These are phyloP conservation scores for Xylariales sp. DNA, from an alignment of 2,329 filamentous ascomycete species.

Conservation along the genomic window DNA sequence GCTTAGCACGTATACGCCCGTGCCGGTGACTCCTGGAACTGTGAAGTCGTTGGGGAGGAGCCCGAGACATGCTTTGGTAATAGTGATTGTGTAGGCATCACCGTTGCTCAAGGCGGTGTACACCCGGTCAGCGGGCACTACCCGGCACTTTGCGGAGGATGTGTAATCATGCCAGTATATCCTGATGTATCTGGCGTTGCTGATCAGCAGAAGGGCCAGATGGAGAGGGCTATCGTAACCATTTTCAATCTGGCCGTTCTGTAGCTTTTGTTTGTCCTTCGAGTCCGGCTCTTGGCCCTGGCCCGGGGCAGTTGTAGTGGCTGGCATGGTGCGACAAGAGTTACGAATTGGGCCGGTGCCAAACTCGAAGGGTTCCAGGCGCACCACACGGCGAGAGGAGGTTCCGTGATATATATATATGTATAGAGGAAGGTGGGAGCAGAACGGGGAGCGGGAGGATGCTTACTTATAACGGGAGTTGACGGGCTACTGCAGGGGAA, in stretches of 20 bases:
- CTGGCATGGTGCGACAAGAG: neutral
- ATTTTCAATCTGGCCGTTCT: neutral
- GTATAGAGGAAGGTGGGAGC: too few relatives aligned
- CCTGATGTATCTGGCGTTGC: conserved; percentile 71
- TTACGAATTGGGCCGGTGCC: neutral
- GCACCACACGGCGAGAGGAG: too few relatives aligned
- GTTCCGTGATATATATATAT: too few relatives aligned
- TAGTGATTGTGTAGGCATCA: conserved; percentile 62
- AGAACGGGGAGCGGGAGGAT: too few relatives aligned
- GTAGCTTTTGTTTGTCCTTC: neutral
- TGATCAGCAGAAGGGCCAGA: neutral
- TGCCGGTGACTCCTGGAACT: conserved; percentile 64
- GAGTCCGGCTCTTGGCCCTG: neutral
- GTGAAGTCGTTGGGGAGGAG: conserved; percentile 75
- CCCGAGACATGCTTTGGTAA: conserved; percentile 73
- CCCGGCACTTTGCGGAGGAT: conserved; percentile 72
- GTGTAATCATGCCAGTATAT: conserved; percentile 84
- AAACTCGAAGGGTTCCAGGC: neutral
- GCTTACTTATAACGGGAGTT: too few relatives aligned
- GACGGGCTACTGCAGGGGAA: too few relatives aligned
- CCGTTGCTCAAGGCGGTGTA: conserved; percentile 59
- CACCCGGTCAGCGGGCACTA: conserved; percentile 73
- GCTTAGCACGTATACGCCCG: conserved; percentile 73
- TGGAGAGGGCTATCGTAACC: neutral
- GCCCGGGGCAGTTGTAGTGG: neutral